Evolutionary conservation across 768 basidiomycete species (phyloP).

Genomic region (Russula sp.): DNA sequence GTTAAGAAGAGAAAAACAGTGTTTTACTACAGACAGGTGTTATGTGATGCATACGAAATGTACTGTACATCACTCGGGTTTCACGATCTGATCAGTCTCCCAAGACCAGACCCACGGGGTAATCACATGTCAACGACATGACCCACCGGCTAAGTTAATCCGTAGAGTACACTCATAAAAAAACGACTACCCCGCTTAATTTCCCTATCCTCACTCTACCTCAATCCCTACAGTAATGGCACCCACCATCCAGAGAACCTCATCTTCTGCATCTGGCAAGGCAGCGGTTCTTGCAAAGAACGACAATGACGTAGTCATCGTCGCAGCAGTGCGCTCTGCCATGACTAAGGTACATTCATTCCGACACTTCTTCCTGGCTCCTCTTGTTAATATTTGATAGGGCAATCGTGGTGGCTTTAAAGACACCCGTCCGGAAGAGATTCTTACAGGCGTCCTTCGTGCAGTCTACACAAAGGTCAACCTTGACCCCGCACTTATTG

Average conservation of each 20-base stretch:
- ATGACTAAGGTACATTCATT: conserved; percentile 67
- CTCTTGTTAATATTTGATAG: conserved; percentile 33
- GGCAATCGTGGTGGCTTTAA: conserved; percentile 86
- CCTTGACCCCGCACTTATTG: conserved; percentile 77
- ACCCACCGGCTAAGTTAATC: too few species aligned
- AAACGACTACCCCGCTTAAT: too few species aligned
- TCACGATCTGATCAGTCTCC: too few species aligned
- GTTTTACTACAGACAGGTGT: too few species aligned
- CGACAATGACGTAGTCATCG: conserved; percentile 87
- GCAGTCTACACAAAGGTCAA: conserved; percentile 62
- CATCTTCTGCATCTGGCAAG: conserved; percentile 22
- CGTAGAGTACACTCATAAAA: too few species aligned
- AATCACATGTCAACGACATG: too few species aligned
- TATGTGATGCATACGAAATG: too few species aligned
- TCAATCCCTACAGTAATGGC: conserved; percentile 18
- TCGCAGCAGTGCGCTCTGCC: conserved; percentile 83
- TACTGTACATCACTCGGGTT: too few species aligned
- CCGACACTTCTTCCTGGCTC: background rate
- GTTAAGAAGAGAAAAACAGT: too few species aligned
- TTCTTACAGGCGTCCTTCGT: conserved; percentile 69
- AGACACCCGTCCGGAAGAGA: conserved; percentile 79
- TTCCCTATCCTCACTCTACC: background rate
- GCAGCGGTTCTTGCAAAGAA: conserved; percentile 49
- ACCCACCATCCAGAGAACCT: conserved; percentile 25
- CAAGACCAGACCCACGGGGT: too few species aligned